Conservation (phyloP, 345 rosid genomes). For the Moricandia moricandioides region DNA sequence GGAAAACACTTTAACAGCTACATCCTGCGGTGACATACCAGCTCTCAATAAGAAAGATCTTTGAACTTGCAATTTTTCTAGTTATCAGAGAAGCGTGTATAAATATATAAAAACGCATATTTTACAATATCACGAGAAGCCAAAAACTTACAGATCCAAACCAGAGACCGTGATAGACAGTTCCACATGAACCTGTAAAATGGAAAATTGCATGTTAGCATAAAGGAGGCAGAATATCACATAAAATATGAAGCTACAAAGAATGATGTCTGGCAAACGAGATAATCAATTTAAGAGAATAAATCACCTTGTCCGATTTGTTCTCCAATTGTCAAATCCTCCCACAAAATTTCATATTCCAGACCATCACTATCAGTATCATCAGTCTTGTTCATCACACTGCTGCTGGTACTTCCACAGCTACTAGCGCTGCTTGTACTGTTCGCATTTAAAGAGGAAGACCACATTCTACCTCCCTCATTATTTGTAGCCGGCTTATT, state of each 20-base stretch:
- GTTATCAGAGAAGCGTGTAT: constrained; percentile 5
- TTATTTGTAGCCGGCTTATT: constrained; percentile 47
- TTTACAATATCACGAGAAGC: constrained; percentile 29
- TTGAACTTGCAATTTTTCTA: not conserved
- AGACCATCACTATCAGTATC: constrained; percentile 66
- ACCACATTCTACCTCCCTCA: constrained; percentile 78
- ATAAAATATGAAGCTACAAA: not conserved
- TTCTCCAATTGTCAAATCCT: constrained; percentile 80
- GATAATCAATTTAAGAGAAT: not conserved
- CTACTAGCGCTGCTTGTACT: constrained; percentile 96
- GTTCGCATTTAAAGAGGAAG: constrained; percentile 68
- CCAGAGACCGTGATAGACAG: constrained; percentile 96
- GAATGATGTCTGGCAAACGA: constrained; percentile 11
- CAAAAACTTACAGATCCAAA: constrained; percentile 92
- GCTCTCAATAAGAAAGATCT: constrained; percentile 22
- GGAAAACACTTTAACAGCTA: constrained; percentile 93
- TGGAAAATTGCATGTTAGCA: constrained; percentile 28
- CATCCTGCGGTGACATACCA: constrained; percentile 67
- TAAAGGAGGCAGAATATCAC: constrained; percentile 25
- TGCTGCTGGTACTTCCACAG: constrained; percentile 81
- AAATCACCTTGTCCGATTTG: constrained; percentile 88
- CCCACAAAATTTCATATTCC: constrained; percentile 94
- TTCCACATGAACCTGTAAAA: constrained; percentile 91
- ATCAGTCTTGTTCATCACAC: constrained; percentile 71
- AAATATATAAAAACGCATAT: constrained; percentile 15